Percentiles rank a stretch among this genome's conserved stretches.
These are phyloP conservation scores for Colletotrichum coccodes DNA, from an alignment of 2,329 filamentous ascomycete species.

Conservation along the genomic window DNA sequence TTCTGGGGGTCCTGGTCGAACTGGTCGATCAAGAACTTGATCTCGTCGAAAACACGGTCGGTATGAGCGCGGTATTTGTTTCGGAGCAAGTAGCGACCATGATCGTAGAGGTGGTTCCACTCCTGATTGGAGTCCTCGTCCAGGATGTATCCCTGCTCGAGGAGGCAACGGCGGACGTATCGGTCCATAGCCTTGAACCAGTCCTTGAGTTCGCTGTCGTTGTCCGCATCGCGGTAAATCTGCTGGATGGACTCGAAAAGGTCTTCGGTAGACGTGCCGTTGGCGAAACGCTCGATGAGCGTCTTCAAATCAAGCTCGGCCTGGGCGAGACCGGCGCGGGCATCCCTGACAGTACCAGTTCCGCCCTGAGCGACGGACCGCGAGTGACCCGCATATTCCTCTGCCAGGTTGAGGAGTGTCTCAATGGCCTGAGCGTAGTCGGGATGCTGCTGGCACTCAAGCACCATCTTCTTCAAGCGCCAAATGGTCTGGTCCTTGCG, in stretches of 20 bases:
- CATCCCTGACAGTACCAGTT: conserved; percentile 76
- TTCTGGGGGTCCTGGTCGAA: conserved; percentile 92
- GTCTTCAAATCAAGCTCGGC: conserved; percentile 87
- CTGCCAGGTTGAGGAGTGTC: conserved; percentile 84
- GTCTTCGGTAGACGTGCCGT: conserved; percentile 89
- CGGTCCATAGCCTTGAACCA: conserved; percentile 87
- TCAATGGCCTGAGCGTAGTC: conserved; percentile 95
- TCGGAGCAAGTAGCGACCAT: conserved; percentile 86
- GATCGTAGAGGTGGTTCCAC: conserved; percentile 87
- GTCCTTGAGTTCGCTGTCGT: conserved; percentile 83
- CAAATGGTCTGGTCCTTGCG: conserved; percentile 92
- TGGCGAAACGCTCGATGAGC: conserved; percentile 94
- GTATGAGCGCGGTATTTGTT: conserved; percentile 89
- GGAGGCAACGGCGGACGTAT: conserved; percentile 84
- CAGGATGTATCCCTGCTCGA: conserved; percentile 92
- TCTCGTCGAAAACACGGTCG: conserved; percentile 86
- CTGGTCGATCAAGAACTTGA: conserved; percentile 89
- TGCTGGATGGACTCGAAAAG: conserved; percentile 85
- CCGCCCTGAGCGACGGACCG: conserved; percentile 72
- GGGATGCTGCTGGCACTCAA: conserved; percentile 94
- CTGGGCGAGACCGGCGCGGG: conserved; percentile 72
- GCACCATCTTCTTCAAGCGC: conserved; percentile 95
- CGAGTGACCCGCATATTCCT: conserved; percentile 84
- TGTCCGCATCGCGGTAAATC: conserved; percentile 88
- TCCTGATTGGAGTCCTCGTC: conserved; percentile 81